Evolutionary conservation across 768 basidiomycete genomes (phyloP), one percentile per base, ranked within the genome.

Genomic region (Daedalea quercina): DNA sequence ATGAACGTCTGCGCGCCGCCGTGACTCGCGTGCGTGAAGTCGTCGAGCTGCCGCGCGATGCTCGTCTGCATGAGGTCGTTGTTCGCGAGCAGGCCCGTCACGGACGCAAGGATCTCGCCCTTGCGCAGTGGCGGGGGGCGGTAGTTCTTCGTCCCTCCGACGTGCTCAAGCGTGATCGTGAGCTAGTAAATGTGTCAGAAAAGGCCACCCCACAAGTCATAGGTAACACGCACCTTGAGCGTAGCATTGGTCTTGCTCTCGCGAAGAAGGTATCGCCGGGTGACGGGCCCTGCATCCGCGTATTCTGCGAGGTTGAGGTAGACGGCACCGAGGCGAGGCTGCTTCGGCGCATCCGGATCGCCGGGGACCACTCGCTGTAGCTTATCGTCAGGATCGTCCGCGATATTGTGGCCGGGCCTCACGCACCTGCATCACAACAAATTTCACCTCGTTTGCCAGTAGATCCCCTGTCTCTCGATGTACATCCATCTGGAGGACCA

Each of bases 211-310:
- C 7, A 9, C 17, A 22, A 22, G 6, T 15, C n/a, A 15, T 11
- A 31, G 22, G 25, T 3, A 52, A 31, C 11, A 8, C 69, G 12
- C 42, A 86, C 84, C 74, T 85, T 85, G 45, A 91, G 72, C 6
- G 82, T 85, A 1, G 89, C 87, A 58, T 91, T 91, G 35, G 82
- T 87, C 68, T 86, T 88, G 59, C 84, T 87, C 59, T 87, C 78
- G 45, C 79, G 73, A 4, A 90, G 68, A 7, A 89, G 73, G 66
- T 88, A 87, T 6, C 80, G 73, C 17, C 89, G 74, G 9, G 80
- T 80, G 23, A 88, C 75, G 9, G 65, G 59, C 33, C 82, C 78
- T 1, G 69, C 78, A 44, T 76, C 74, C 13, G 81, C 84, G 59
- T 89, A 91, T 61, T 90, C 84, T 0, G 89, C 82, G 1, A 91